Conservation (phyloP, 257 asterid genomes). For the Fraxinus excelsior region DNA sequence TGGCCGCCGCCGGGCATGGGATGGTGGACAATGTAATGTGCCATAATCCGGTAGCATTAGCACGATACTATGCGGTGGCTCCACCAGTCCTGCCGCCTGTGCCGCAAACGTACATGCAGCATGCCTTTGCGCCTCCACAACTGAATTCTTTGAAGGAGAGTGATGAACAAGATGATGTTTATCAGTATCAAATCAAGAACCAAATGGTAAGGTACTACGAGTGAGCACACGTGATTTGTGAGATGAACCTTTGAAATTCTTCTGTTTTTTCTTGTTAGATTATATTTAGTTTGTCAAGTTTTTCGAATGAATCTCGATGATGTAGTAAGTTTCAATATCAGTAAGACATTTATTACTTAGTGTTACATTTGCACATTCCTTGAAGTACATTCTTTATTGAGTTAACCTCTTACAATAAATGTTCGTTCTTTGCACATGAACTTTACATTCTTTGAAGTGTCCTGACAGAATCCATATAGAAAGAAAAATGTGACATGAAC, state of each 20-base stretch:
- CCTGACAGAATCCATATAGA: neutral
- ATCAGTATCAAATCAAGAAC: conserved; percentile 25
- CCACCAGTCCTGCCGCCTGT: conserved; percentile 18
- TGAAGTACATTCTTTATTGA: no score
- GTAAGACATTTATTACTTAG: no score
- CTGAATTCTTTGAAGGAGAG: conserved; percentile 23
- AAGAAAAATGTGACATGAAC: no score
- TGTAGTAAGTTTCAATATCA: neutral
- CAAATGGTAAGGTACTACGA: conserved; percentile 12
- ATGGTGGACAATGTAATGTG: conserved; percentile 25
- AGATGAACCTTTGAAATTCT: neutral
- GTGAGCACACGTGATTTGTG: neutral
- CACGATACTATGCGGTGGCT: conserved; percentile 22
- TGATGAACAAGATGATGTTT: conserved; percentile 26
- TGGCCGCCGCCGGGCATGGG: conserved; percentile 1
- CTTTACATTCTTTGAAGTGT: neutral
- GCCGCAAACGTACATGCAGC: conserved; percentile 21
- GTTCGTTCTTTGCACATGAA: no score
- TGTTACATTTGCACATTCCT: no score
- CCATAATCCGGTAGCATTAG: conserved; percentile 23
- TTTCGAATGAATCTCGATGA: neutral
- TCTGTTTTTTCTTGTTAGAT: neutral
- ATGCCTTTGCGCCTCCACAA: conserved; percentile 22
- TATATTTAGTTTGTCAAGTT: no score
- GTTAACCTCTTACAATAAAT: no score